Conservation (phyloP, 106 monocot species). For the Narthecium ossifragum region DNA sequence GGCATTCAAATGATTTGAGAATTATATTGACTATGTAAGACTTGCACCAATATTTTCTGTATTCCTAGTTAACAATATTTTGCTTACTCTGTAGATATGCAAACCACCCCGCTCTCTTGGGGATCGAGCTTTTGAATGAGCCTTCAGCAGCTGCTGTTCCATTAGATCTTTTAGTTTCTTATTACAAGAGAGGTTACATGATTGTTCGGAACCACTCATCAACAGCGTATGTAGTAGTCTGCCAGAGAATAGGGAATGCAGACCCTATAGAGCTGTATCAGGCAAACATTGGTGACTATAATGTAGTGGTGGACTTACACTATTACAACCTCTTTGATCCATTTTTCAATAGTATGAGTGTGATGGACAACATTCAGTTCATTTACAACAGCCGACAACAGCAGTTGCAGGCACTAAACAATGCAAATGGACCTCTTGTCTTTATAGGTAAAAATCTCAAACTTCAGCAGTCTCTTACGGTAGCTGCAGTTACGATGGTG, state of each 20-base stretch:
- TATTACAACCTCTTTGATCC: slow-evolving; percentile 80
- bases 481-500: no score
- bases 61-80: neutral
- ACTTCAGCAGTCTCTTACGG: no score
- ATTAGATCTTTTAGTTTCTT: slow-evolving; percentile 58
- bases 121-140: slow-evolving; percentile 81
- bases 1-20: no score
- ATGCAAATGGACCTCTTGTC: slow-evolving; percentile 54
- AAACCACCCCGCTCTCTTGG: slow-evolving; percentile 60
- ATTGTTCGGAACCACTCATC: slow-evolving; percentile 66
- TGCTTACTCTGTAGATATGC: slow-evolving; percentile 43
- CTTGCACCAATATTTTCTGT: neutral
- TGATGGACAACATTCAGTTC: slow-evolving; percentile 56
- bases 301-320: slow-evolving; percentile 75
- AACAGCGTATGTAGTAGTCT: slow-evolving; percentile 64
- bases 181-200: slow-evolving; percentile 68
- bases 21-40: no score
- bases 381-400: slow-evolving; percentile 47
- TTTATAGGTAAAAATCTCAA: slow-evolving; percentile 50
- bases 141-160: slow-evolving; percentile 67
- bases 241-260: slow-evolving; percentile 87
- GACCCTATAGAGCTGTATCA: slow-evolving; percentile 75
- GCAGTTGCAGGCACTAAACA: slow-evolving; percentile 53
- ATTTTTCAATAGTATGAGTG: slow-evolving; percentile 45
- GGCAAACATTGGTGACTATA: slow-evolving; percentile 58